These are phyloP conservation scores for Starmerella powellii DNA, from an alignment of 805 yeast species.

Conservation along the genomic window DNA sequence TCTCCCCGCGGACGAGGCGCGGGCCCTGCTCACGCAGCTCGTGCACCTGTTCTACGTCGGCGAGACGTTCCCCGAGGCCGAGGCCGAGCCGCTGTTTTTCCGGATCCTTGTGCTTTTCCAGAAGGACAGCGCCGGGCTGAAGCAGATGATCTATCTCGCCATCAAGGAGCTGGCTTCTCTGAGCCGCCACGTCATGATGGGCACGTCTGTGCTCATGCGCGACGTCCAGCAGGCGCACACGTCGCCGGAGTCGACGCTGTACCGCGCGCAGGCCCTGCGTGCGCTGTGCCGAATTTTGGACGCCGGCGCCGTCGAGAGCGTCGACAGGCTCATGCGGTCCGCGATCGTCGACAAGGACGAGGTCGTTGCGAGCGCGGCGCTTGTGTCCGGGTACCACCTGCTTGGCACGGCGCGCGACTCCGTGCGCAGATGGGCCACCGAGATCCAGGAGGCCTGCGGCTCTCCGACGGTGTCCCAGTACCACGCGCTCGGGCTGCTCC, in stretches of 20 bases:
- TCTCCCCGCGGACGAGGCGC: constrained; percentile 75
- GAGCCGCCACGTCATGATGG: constrained; percentile 92
- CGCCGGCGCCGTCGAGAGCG: constrained; percentile 70
- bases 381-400: constrained; percentile 80
- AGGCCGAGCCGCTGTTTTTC: constrained; percentile 85
- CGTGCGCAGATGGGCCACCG: constrained; percentile 86
- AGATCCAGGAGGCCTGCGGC: constrained; percentile 79
- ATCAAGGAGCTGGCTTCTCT: constrained; percentile 78
- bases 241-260: constrained; percentile 32
- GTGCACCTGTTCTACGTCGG: constrained; percentile 75
- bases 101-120: constrained; percentile 91
- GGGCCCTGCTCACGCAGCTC: constrained; percentile 68
- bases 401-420: constrained; percentile 83
- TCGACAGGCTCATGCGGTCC: constrained; percentile 83
- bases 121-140: constrained; percentile 69
- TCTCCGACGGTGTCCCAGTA: constrained; percentile 70
- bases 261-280: constrained; percentile 90
- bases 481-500: constrained; percentile 86
- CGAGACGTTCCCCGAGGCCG: constrained; percentile 73
- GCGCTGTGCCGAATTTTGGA: constrained; percentile 84
- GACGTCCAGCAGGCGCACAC: constrained; percentile 72
- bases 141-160: constrained; percentile 88
- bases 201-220: constrained; percentile 94
- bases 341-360: constrained; percentile 88
- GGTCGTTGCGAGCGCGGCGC: constrained; percentile 81